Conservation (phyloP, 208 protist species). For the Leishmania arabica region DNA sequence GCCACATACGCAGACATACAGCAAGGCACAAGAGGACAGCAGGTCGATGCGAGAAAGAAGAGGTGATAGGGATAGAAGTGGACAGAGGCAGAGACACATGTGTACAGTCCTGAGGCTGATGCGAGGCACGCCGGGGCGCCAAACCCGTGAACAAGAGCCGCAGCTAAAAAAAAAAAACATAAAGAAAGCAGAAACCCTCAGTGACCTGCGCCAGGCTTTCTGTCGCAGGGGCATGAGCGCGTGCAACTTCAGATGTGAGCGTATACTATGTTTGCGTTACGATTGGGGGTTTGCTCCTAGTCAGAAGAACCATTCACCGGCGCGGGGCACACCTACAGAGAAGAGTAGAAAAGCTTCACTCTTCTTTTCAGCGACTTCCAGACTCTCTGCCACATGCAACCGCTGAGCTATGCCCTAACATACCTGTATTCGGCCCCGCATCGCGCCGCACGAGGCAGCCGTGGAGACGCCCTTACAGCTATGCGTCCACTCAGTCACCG, state of each 20-base stretch:
- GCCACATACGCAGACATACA: not conserved
- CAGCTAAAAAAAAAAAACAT: not conserved
- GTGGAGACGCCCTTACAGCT: too few relatives aligned
- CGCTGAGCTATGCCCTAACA: too few relatives aligned
- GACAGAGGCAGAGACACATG: not conserved
- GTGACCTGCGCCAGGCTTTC: not conserved
- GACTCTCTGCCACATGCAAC: not conserved
- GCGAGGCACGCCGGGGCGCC: not conserved
- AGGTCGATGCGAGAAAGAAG: not conserved
- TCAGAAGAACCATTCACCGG: not conserved
- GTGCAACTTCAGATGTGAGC: not conserved
- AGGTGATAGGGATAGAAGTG: not conserved
- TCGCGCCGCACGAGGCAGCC: too few relatives aligned
- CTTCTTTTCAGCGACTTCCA: not conserved
- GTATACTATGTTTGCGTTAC: too few relatives aligned
- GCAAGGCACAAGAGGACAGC: not conserved
- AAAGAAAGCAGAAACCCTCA: not conserved
- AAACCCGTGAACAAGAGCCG: not conserved
- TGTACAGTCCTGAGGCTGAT: not conserved
- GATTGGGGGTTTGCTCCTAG: too few relatives aligned
- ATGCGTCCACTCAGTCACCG: not conserved
- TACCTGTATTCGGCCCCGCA: too few relatives aligned
- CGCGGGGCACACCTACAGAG: not conserved
- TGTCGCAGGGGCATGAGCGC: not conserved
- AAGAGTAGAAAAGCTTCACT: not conserved